Percentiles rank a stretch among this genome's conserved stretches.
phyloP scores from a whole-genome alignment of 2,329 filamentous ascomycete genomes.

The Scytalidium sp. region DNA sequence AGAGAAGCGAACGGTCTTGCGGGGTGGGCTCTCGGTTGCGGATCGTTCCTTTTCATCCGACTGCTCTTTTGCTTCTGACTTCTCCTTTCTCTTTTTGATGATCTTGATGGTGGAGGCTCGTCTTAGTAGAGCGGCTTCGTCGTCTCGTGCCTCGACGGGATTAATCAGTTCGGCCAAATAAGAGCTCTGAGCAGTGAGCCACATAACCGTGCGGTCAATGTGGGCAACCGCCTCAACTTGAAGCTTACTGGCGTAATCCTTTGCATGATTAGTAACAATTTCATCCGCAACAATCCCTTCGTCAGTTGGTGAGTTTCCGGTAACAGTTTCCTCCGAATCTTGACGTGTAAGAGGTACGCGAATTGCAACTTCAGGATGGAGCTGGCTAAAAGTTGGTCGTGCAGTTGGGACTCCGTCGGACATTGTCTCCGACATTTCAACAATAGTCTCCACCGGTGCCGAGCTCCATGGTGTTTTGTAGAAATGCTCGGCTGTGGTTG shows the following conservation, averaged over 20 bases:
- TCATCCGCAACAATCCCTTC: constrained; percentile 59
- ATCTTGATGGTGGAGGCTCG: constrained; percentile 23
- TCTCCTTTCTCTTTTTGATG: constrained; percentile 25
- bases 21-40: constrained; percentile 38
- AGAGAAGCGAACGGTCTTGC: constrained; percentile 77
- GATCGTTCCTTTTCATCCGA: constrained; percentile 32
- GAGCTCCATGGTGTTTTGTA: constrained; percentile 77
- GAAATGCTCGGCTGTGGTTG: constrained; percentile 87
- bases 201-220: constrained; percentile 79
- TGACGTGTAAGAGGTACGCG: constrained; percentile 26
- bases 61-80: constrained; percentile 16
- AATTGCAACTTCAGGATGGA: constrained; percentile 28
- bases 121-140: constrained; percentile 27
- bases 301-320: constrained; percentile 16
- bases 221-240: constrained; percentile 69
- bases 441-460: constrained; percentile 61
- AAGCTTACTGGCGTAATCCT: constrained; percentile 72
- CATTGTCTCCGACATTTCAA: constrained; percentile 52
- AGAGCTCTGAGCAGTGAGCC: constrained; percentile 78
- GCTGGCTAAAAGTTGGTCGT: constrained; percentile 45
- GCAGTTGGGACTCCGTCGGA: constrained; percentile 67
- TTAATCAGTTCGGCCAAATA: constrained; percentile 70
- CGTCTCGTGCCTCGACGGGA: constrained; percentile 42
- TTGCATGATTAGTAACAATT: constrained; percentile 69
- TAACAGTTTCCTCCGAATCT: constrained; percentile 35